Conservation (phyloP, 176 grass and related monocot genomes). For the Areca catechu region DNA sequence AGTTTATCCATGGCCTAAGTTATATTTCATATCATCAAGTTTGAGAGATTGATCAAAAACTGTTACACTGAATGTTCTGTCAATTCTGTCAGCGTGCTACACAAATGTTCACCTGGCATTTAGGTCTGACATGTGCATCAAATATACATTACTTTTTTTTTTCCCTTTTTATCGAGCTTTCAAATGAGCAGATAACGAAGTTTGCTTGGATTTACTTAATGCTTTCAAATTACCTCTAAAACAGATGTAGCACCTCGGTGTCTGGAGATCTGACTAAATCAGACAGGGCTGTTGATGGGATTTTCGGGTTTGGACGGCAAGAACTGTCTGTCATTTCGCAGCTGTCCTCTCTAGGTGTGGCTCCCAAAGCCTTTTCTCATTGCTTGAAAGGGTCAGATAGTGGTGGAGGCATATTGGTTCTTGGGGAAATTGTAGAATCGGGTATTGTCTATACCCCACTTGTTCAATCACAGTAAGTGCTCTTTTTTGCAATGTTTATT, state of each 20-base stretch:
- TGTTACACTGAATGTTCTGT: too few relatives aligned
- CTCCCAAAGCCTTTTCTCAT: constrained; percentile 86
- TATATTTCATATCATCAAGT: too few relatives aligned
- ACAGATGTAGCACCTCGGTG: constrained; percentile 86
- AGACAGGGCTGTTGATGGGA: constrained; percentile 90
- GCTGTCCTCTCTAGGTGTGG: constrained; percentile 51
- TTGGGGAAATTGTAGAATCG: constrained; percentile 82
- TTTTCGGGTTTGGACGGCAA: constrained; percentile 92
- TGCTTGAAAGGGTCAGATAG: constrained; percentile 90
- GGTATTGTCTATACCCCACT: constrained; percentile 92
- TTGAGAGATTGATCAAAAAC: too few relatives aligned
- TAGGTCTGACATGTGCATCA: too few relatives aligned
- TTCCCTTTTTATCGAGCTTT: too few relatives aligned
- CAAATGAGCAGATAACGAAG: too few relatives aligned
- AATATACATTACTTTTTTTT: too few relatives aligned
- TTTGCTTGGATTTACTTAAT: too few relatives aligned
- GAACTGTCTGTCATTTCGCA: constrained; percentile 82
- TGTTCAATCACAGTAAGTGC: constrained; percentile 78
- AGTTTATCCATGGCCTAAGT: too few relatives aligned
- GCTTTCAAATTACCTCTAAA: neutral
- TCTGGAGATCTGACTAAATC: constrained; percentile 79
- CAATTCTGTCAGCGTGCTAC: too few relatives aligned
- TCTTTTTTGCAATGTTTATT: neutral
- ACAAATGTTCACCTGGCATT: too few relatives aligned
- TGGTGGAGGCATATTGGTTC: constrained; percentile 89